phyloP scores from a whole-genome alignment of 2,329 filamentous ascomycete species.

The Calonectria hongkongensis region DNA sequence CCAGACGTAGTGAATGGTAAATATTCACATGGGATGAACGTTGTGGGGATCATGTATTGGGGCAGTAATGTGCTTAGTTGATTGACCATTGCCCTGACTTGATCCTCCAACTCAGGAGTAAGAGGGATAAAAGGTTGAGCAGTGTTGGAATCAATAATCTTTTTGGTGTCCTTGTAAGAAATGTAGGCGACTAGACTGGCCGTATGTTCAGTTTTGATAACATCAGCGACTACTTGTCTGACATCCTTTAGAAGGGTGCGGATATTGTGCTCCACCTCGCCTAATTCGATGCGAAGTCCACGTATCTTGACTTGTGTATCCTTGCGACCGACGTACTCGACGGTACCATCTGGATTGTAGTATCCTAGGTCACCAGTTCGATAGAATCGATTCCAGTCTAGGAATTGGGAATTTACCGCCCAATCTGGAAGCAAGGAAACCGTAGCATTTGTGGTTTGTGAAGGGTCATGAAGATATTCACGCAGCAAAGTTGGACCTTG shows the following conservation, averaged over 20 bases:
- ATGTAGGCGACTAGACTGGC: slow-evolving; percentile 35
- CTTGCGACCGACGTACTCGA: slow-evolving; percentile 70
- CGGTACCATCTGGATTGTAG: slow-evolving; percentile 57
- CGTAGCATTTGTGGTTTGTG: slow-evolving; percentile 30
- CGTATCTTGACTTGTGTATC: slow-evolving; percentile 75
- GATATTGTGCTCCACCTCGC: slow-evolving; percentile 49
- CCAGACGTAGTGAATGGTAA: slow-evolving; percentile 43
- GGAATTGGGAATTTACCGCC: background rate
- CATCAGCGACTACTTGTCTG: slow-evolving; percentile 34
- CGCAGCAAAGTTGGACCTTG: slow-evolving; percentile 62
- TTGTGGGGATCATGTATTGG: slow-evolving; percentile 45
- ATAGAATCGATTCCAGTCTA: slow-evolving; percentile 54
- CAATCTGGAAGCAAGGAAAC: slow-evolving; percentile 1
- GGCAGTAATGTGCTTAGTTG: slow-evolving; percentile 34
- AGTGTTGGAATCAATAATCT: slow-evolving; percentile 6
- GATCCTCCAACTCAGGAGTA: slow-evolving; percentile 1
- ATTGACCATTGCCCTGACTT: background rate
- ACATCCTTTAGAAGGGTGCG: background rate
- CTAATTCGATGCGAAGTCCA: slow-evolving; percentile 73
- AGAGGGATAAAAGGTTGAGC: slow-evolving; percentile 18
- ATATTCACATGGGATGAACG: slow-evolving; percentile 37
- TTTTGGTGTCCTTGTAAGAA: background rate
- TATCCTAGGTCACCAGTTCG: slow-evolving; percentile 70
- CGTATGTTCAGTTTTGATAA: slow-evolving; percentile 10
- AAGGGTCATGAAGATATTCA: slow-evolving; percentile 66